phyloP scores from a whole-genome alignment of 495 filamentous ascomycete genomes.

The Xylaria venustula region DNA sequence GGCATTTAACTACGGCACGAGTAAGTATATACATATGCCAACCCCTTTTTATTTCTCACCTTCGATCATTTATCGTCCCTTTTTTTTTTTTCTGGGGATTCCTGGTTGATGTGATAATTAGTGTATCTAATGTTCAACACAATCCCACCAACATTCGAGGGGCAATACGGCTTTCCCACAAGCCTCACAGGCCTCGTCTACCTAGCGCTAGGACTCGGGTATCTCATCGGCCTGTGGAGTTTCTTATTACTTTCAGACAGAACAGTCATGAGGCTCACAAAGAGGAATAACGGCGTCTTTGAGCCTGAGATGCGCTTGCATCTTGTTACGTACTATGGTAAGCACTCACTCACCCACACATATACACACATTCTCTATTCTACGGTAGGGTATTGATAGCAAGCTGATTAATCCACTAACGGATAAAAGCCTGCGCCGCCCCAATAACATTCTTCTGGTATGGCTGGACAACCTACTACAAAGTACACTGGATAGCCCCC shows the following conservation, averaged over 20 bases:
- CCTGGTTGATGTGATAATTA: background rate
- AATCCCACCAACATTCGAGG: conserved; percentile 58
- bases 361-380: background rate
- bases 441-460: conserved; percentile 51
- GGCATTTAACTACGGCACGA: conserved; percentile 67
- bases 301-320: conserved; percentile 56
- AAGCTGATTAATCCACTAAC: background rate
- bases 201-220: conserved; percentile 44
- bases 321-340: conserved; percentile 36
- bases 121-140: conserved; percentile 75
- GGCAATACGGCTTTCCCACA: conserved; percentile 44
- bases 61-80: too few relatives aligned
- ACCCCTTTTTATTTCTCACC: too few relatives aligned
- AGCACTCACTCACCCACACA: background rate
- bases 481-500: conserved; percentile 52
- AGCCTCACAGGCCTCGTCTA: conserved; percentile 39
- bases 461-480: conserved; percentile 42
- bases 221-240: conserved; percentile 31
- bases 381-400: too few relatives aligned
- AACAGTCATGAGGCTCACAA: conserved; percentile 43
- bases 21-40: background rate
- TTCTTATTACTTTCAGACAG: conserved; percentile 41
- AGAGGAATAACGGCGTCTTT: conserved; percentile 48
- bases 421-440: conserved; percentile 3
- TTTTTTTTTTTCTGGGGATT: too few relatives aligned